Percentiles rank a stretch among this genome's conserved stretches.
Evolutionary conservation across 495 filamentous ascomycete genomes (phyloP).

Genomic region (Trichoderma virens): DNA sequence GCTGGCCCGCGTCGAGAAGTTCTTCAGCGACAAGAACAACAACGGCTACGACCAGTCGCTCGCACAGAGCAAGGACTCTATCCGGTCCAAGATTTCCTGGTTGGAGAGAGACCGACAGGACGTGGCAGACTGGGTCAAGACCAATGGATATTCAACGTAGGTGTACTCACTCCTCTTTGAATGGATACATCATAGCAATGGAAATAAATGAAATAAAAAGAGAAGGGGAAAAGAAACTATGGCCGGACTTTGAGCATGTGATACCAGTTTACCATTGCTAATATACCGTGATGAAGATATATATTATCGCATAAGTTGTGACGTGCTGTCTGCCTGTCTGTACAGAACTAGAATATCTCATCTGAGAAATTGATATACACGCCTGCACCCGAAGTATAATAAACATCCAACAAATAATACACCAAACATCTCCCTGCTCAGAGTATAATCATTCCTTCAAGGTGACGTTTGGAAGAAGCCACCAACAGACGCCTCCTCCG

Average conservation of each 20-base stretch:
- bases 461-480: too few relatives aligned
- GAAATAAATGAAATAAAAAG: not conserved
- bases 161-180: not conserved
- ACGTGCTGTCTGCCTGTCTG: too few relatives aligned
- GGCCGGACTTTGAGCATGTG: not conserved
- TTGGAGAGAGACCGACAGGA: constrained; percentile 59
- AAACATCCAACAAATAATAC: too few relatives aligned
- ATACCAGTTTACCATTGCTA: not conserved
- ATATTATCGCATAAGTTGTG: not conserved
- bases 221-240: not conserved
- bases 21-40: constrained; percentile 78
- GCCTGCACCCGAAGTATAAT: too few relatives aligned
- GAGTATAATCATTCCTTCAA: too few relatives aligned
- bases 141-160: constrained; percentile 45
- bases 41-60: constrained; percentile 72
- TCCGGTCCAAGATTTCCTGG: constrained; percentile 69
- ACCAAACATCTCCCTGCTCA: too few relatives aligned
- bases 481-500: too few relatives aligned
- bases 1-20: constrained; percentile 68
- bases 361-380: too few relatives aligned
- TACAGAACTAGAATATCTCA: too few relatives aligned
- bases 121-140: constrained; percentile 63
- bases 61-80: constrained; percentile 69
- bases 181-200: not conserved
- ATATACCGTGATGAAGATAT: not conserved